Evolutionary conservation across 2,329 filamentous ascomycete genomes (phyloP), one percentile per base, ranked within the genome.

Genomic region (Aspergillus brunneoviolaceus): DNA sequence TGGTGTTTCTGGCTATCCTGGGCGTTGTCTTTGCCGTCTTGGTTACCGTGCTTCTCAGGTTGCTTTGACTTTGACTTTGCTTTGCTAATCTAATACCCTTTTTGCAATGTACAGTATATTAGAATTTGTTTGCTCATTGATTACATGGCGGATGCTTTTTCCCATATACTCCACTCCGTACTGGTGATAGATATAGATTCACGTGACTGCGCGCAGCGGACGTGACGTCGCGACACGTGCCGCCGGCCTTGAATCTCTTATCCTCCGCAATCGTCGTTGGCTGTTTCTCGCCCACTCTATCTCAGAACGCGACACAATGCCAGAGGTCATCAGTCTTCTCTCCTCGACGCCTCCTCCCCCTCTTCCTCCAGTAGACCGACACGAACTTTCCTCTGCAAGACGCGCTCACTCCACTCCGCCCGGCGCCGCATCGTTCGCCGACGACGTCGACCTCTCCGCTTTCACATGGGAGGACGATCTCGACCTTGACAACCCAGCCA

Each of bases 271-370:
- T 31, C 27, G 35, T 7, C 29, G 3, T 27, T 47, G 3, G 25
- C 39, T 49, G 12, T 33, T 10, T 5, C 48, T 12, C 9, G 29
- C 14, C 19, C 10, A 27, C 51, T n/a, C 14, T 16, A 11, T n/a
- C 14, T 14, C 25, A 23, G 5, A 33, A 31, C n/a, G 27, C 39
- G 50, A 39, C 19, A 60, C 31, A 39, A 79, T 78, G 76, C 73
- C 71, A 52, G 75, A 77, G 58, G 65, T 78, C 42, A 77, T 79
- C 56, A 66, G 72, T 59, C 68, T 79, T 6, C 49, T 78, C 23
- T 76, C 74, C 16, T 78, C 74, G 3, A 71, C 73, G 21, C 70
- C 74, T 12, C 72, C 69, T 6, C 56, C 63, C 12, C 62, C 74
- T 16, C 72, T 68, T 6, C 56, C 63, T 10, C 62, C 67, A 6